These are phyloP conservation scores for Nakazawaea anatomiae DNA, from an alignment of 805 yeast species.

Conservation along the genomic window DNA sequence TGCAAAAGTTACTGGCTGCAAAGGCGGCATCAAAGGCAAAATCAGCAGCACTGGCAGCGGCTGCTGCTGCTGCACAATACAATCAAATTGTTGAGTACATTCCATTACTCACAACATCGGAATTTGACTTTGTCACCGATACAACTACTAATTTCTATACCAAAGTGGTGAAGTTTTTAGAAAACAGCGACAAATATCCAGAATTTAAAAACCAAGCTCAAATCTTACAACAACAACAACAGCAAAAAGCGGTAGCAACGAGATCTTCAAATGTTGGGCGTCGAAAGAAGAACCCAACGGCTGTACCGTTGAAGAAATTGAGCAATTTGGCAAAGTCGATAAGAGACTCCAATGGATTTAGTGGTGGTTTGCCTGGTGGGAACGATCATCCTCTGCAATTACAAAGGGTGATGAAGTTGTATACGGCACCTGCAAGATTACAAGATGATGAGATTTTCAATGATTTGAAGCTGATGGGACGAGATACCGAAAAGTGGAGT, in stretches of 20 bases:
- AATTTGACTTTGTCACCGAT: conserved; percentile 3
- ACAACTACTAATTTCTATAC: background rate
- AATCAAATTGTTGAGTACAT: background rate
- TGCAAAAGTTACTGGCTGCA: background rate
- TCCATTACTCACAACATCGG: background rate
- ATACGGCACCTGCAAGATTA: background rate
- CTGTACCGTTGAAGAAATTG: background rate
- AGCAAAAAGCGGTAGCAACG: background rate
- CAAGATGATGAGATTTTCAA: conserved; percentile 6
- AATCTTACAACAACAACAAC: background rate
- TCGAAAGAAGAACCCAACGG: background rate
- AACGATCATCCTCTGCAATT: conserved; percentile 9
- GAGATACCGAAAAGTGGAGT: conserved; percentile 1
- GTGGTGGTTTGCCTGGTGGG: background rate
- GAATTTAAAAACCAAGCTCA: background rate
- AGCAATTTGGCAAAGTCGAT: conserved; percentile 6
- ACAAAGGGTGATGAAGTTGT: conserved; percentile 9
- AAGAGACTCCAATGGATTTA: conserved; percentile 1
- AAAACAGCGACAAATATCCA: background rate
- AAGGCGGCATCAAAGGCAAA: too few relatives aligned
- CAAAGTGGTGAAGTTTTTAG: background rate
- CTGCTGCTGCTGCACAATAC: background rate
- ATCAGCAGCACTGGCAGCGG: background rate
- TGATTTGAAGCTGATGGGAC: conserved; percentile 9
- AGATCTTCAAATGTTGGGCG: background rate